Conservation (phyloP, 2,329 filamentous ascomycete species). For the Fonsecaea erecta region DNA sequence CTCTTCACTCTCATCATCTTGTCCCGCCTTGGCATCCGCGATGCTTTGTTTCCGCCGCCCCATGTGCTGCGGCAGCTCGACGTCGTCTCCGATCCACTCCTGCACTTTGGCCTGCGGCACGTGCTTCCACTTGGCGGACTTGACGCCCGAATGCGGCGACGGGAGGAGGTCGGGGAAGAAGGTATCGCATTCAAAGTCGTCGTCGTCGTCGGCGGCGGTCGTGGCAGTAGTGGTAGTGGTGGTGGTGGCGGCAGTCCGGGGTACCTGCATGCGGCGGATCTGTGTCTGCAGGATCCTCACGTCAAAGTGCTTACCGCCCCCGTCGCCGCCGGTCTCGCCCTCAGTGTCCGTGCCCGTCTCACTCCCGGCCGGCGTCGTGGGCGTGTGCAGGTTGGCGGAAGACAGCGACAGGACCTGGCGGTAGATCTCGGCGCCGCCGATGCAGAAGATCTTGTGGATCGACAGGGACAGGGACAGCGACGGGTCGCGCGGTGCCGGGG, state of each 20-base stretch:
- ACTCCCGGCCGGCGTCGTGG: slow-evolving; percentile 4
- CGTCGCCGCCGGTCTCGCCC: slow-evolving; percentile 1
- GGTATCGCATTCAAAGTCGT: slow-evolving; percentile 54
- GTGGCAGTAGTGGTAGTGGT: not conserved
- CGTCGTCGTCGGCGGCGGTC: slow-evolving; percentile 11
- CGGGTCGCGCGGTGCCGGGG: slow-evolving; percentile 23
- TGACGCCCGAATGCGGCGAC: slow-evolving; percentile 33
- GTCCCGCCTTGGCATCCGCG: not conserved
- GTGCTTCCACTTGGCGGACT: slow-evolving; percentile 24
- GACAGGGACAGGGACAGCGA: slow-evolving; percentile 7
- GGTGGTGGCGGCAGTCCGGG: not conserved
- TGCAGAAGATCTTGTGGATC: slow-evolving; percentile 74
- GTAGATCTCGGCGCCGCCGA: slow-evolving; percentile 90
- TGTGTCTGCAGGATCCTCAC: slow-evolving; percentile 41
- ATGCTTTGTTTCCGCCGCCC: slow-evolving; percentile 34
- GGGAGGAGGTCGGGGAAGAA: slow-evolving; percentile 50
- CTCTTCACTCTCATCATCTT: slow-evolving; percentile 36
- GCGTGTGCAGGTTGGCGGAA: not conserved
- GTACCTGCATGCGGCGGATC: slow-evolving; percentile 27
- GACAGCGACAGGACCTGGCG: slow-evolving; percentile 62
- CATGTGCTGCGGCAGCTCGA: slow-evolving; percentile 21
- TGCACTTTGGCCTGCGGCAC: slow-evolving; percentile 8
- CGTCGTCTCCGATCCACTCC: slow-evolving; percentile 21
- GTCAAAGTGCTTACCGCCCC: slow-evolving; percentile 22
- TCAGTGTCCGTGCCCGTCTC: slow-evolving; percentile 20